Base-by-base conservation (phyloP, 2,329 filamentous ascomycete species). In the Penicillium nordicum region DNA sequence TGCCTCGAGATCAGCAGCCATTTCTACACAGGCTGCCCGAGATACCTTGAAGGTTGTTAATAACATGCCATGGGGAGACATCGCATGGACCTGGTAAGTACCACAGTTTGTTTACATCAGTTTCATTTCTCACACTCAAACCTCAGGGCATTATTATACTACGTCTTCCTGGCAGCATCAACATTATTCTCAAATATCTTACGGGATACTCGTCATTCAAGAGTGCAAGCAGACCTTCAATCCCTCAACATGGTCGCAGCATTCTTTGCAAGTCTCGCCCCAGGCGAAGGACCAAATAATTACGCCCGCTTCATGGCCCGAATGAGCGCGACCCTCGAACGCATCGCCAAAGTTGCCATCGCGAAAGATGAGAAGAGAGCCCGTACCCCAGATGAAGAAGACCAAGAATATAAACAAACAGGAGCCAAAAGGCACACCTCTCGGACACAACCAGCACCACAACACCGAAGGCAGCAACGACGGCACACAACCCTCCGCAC, bases 111-210 rank as follows among this genome's bases (percentile, higher is more conserved):
- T 43, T 8, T 40, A 25, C 18, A 37, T 18, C 25, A 36, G 7
- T n/a, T 21, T 2, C 23, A 44, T 11, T 25, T 8, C 54, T 55
- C 21, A 43, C 25, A 46, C 29, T 7, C 10, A 50, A 58, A 29
- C 30, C 12, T 21, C 5, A 84, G 82, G 91, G 83, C 96, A 67
- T 87, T 96, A 58, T 78, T 97, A 21, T 97, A 97, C 75, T 97
- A 95, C 74, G 91, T 94, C 0, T 92, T 97, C 11, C 92, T 92
- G 0, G 89, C 94, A 0, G 84, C 96, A 5, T 90, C 97, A 54
- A 96, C 92, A 0, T 78, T 97, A 1, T 97, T 97, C 68, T 90
- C 91, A 56, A 95, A 95, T 65, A 94, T 97, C 47, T 74, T 97
- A 1, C 92, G 97, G 67, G 96, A 97, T 64, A 91, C 91, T 0